Conservation (phyloP, 2,329 filamentous ascomycete species). For the Tricladium varicosporioides region DNA sequence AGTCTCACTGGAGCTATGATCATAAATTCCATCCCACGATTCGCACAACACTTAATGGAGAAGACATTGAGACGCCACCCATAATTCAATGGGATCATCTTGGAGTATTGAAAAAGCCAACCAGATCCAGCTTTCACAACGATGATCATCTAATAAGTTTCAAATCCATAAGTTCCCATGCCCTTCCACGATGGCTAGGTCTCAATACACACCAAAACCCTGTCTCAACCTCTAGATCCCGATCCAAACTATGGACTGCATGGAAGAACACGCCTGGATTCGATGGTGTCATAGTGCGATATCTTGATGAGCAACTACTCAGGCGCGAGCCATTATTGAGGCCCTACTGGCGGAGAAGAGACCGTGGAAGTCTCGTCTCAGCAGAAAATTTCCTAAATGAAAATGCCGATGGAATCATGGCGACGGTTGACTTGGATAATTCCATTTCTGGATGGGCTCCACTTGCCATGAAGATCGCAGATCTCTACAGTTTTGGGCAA, state of each 20-base stretch:
- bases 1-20: slow-evolving; percentile 48
- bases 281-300: slow-evolving; percentile 46
- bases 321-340: slow-evolving; percentile 39
- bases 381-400: slow-evolving; percentile 43
- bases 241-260: slow-evolving; percentile 45
- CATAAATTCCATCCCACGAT: slow-evolving; percentile 48
- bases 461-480: slow-evolving; percentile 37
- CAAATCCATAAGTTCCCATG: slow-evolving; percentile 32
- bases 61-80: slow-evolving; percentile 49
- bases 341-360: slow-evolving; percentile 41
- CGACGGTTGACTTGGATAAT: slow-evolving; percentile 34
- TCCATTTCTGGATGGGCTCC: slow-evolving; percentile 35
- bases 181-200: slow-evolving; percentile 35
- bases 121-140: slow-evolving; percentile 41
- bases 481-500: slow-evolving; percentile 38
- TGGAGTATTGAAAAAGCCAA: slow-evolving; percentile 42
- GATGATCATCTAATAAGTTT: slow-evolving; percentile 53
- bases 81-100: slow-evolving; percentile 50
- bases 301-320: slow-evolving; percentile 45
- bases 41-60: slow-evolving; percentile 47
- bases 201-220: slow-evolving; percentile 38
- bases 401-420: slow-evolving; percentile 34
- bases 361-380: slow-evolving; percentile 36
- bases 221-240: slow-evolving; percentile 43
- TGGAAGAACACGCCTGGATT: slow-evolving; percentile 45